Base-by-base conservation (phyloP, 345 rosid species). In the Eucalyptus regnans region DNA sequence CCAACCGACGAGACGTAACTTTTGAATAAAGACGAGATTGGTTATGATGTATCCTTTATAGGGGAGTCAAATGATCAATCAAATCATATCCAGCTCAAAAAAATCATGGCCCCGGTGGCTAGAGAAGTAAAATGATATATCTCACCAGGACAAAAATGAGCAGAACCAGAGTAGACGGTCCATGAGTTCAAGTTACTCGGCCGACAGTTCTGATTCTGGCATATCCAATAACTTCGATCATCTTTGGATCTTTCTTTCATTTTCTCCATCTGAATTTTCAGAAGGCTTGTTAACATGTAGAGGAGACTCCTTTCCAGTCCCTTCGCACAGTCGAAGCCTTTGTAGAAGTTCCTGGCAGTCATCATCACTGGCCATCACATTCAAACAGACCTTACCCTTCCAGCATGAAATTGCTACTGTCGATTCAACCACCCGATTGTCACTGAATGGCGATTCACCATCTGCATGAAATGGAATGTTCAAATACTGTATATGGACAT, bases 331-430 rank as follows among this genome's bases (percentile, higher is more conserved):
- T 49, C 91, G 86, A 90, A 97, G 96, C 90, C 97, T 95, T 92
- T 93, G 95, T 50, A 92, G 91, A 91, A 97, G 93, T 91, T 98
- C 96, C 90, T 96, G 93, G 94, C 98, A 95, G 91, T 96, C 99
- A 10, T 94, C 90, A 41, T 96, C 94, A 2, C 97, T 93, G 66
- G 95, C 99, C 99, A 98, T 95, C 89, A 96, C 96, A 84, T 93
- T 96, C 92, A 96, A 92, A 91, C 95, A 95, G 80, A 93, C 92
- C 91, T 93, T 93, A 12, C 99, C 99, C 92, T 91, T 97, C 99
- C 99, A 96, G 94, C 99, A 97, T 66, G 96, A 97, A 31, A 98
- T 97, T 91, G 98, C 98, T 86, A 95, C 91, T 20, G 94, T 91
- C 23, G 96, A 92, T 3, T 76, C 50, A 89, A 91, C 94, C 87